Base-by-base conservation (phyloP, 108 stramenopile genomes). In the Hondaea fermentalgiana region DNA sequence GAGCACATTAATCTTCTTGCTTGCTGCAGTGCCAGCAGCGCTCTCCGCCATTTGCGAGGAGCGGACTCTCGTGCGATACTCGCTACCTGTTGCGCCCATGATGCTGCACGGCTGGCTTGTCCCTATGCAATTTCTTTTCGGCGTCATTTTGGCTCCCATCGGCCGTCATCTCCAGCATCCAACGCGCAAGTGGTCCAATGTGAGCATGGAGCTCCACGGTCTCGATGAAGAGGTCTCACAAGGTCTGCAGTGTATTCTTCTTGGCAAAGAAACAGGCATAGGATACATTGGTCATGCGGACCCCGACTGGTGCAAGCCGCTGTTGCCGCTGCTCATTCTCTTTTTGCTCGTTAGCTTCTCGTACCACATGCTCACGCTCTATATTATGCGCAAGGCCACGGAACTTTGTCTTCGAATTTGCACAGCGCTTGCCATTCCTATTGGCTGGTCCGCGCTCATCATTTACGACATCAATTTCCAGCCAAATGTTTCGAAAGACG, bases 301-400 rank as follows among this genome's bases (percentile, higher is more conserved):
- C 28, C 64, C 64, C 1, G 64, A 69, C 42, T 83, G 76, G 76
- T 83, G 76, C 51, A 83, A 83, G 51, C 76, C 76, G 51, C 76
- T 95, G 90, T 57, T 91, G 45, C 88, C 60, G 29, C 87, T 94
- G 55, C 64, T 91, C n/a, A 29, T 72, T 14, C 0, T 96, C 57
- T 99, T 98, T 91, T 97, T 98, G 90, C 72, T 96, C 72, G 90
- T 96, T 5, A 97, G 97, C 72, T 97, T 97, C 90, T 90, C 90
- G 44, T 99, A 98, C 96, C 98, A 99, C 92, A 93, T 97, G 69
- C 94, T 97, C 76, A 97, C 97, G 21, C 96, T 99, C 19, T 91
- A 97, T 89, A 97, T 99, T 21, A 98, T 83, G 76, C 45, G 51
- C n/a, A 12, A 23, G 12, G 76, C 49, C n/a, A 83, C 76, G 1